A percentile compares a stretch with the other conserved stretches of the same genome.
Conservation (phyloP, 148 eudicot species). For the Drosera capensis region DNA sequence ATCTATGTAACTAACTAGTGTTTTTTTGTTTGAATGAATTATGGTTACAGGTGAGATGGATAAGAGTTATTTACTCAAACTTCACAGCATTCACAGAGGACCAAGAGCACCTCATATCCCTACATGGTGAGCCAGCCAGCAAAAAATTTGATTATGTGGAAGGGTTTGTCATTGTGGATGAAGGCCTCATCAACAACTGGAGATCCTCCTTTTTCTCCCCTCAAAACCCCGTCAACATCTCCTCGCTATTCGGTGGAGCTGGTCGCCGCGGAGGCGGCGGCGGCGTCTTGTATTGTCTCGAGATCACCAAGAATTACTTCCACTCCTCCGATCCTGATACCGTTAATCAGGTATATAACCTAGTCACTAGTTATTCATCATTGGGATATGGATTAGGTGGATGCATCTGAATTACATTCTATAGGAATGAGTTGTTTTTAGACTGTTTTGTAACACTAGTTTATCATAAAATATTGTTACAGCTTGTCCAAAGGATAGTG, state of each 20-base stretch:
- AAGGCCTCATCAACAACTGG: constrained; percentile 77
- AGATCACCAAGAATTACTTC: constrained; percentile 65
- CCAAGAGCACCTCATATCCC: constrained; percentile 76
- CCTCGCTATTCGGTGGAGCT: constrained; percentile 64
- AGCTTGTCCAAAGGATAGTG: too few relatives aligned
- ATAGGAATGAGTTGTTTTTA: background rate
- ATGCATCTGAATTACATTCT: background rate
- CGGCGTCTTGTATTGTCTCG: constrained; percentile 75
- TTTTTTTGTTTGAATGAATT: background rate
- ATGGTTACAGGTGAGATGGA: constrained; percentile 64
- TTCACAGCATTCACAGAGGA: constrained; percentile 60
- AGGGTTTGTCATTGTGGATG: constrained; percentile 83
- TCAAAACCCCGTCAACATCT: constrained; percentile 74
- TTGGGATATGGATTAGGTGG: background rate
- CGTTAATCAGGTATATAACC: constrained; percentile 47
- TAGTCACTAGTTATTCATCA: background rate
- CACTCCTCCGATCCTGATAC: constrained; percentile 19
- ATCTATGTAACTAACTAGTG: background rate
- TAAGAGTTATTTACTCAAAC: constrained; percentile 64
- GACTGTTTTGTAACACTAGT: too few relatives aligned
- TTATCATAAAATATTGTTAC: too few relatives aligned
- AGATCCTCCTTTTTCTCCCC: constrained; percentile 76
- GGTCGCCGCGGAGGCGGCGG: constrained; percentile 35
- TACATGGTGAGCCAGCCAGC: constrained; percentile 29
- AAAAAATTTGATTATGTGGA: constrained; percentile 77